Evolutionary conservation across 2,329 filamentous ascomycete species (phyloP).

Genomic region (Parafenestella ontariensis): DNA sequence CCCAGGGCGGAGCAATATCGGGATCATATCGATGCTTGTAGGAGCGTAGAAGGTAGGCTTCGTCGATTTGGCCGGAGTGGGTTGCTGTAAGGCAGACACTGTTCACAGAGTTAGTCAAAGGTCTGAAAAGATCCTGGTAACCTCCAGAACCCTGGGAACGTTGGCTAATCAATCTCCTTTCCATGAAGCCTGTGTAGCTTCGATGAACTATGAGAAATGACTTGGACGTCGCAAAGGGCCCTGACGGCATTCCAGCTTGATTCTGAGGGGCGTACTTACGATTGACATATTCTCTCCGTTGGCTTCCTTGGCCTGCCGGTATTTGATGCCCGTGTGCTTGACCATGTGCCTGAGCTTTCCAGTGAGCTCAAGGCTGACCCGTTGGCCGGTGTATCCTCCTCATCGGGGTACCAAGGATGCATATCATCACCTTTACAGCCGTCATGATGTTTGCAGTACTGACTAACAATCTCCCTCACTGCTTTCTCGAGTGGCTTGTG

Average conservation of each 20-base stretch:
- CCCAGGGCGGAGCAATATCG: conserved; percentile 53
- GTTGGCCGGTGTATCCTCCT: conserved; percentile 1
- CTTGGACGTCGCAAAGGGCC: neutral
- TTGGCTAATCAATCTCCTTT: neutral
- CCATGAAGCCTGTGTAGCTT: neutral
- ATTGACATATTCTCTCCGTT: conserved; percentile 47
- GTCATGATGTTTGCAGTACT: conserved; percentile 53
- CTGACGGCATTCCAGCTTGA: neutral
- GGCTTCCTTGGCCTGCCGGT: conserved; percentile 25
- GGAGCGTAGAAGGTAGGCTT: conserved; percentile 58
- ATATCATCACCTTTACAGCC: conserved; percentile 54
- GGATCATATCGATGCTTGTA: conserved; percentile 56
- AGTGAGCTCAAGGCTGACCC: conserved; percentile 10
- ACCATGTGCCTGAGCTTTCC: conserved; percentile 30
- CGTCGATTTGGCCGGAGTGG: conserved; percentile 55
- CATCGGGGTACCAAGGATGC: conserved; percentile 50
- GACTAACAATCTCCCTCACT: conserved; percentile 54
- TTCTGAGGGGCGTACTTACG: conserved; percentile 32
- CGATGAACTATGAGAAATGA: neutral
- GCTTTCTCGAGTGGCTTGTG: conserved; percentile 58
- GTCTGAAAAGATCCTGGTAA: neutral
- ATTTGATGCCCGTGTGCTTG: conserved; percentile 11
- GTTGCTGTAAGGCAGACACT: conserved; percentile 58
- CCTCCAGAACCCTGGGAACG: too few species aligned
- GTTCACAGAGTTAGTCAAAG: conserved; percentile 8